Evolutionary conservation across 208 protist species (phyloP), one percentile per base, ranked within the genome.

Genomic region (Acanthamoeba royreba): DNA sequence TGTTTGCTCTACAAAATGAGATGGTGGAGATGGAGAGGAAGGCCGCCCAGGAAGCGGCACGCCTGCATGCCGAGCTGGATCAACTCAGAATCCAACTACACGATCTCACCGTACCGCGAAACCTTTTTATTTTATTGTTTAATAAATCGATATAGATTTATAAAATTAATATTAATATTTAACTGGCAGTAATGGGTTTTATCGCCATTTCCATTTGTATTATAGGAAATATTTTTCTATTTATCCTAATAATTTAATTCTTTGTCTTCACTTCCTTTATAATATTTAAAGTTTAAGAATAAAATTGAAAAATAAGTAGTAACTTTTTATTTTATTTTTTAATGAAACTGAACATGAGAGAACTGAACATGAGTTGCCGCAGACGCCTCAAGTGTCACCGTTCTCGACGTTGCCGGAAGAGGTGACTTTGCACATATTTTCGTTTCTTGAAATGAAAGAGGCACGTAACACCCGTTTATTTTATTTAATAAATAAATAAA

Each of bases 371-470:
- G n/a, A n/a, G 58, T 13, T 3, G 15, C 31, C 19, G 2, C 28
- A 69, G n/a, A 66, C 53, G 2, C 25, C 31, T 38, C 22, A 28
- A 19, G 46, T 85, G 17, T 85, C 74, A 2, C 74, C 74, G 4
- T 90, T 90, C 31, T 9, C 47, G 8, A 13, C 5, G 4, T 49
- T 90, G 45, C 46, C 47, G 8, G 46, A 66, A n/a, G 83, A 90
- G 83, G 7, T 90, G 9, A 8, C 53, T 13, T 49, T 66, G 4
- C 83, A 90, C 47, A 17, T 90, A 3, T 90, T 47, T 5, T 90
- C 46, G 2, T 66, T 90, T 43, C 53, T 90, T 22, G 83, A 90
- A 38, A 66, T 90, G 46, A 90, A 66, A 46, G 83, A 90, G 31
- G 38, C 63, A n/a, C 43, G 31, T 15, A 8, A 77, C 22, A 9